These are phyloP conservation scores for Fusarium mundagurra DNA, from an alignment of 2,329 filamentous ascomycete genomes.

Conservation along the genomic window DNA sequence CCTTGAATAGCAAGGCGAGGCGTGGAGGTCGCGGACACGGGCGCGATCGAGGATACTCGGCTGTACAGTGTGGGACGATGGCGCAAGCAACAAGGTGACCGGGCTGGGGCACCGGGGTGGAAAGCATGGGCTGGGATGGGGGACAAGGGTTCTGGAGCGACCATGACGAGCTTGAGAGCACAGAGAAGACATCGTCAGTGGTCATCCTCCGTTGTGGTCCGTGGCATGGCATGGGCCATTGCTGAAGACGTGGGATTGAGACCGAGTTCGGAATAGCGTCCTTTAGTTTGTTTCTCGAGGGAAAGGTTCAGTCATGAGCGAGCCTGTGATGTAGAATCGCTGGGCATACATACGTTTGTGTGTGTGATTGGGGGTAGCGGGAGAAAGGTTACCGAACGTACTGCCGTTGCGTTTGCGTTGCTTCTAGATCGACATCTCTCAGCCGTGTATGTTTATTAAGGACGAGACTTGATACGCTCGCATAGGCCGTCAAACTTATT, in stretches of 20 bases:
- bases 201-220: slow-evolving; percentile 33
- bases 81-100: slow-evolving; percentile 42
- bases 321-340: slow-evolving; percentile 8
- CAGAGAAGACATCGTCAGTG: slow-evolving; percentile 33
- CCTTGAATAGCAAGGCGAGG: slow-evolving; percentile 41
- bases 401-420: neutral
- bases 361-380: slow-evolving; percentile 1
- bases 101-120: slow-evolving; percentile 38
- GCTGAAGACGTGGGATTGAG: slow-evolving; percentile 37
- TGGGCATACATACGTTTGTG: slow-evolving; percentile 1
- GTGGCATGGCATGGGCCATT: slow-evolving; percentile 32
- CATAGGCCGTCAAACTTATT: neutral
- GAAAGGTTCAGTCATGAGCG: slow-evolving; percentile 14
- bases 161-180: slow-evolving; percentile 38
- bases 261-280: slow-evolving; percentile 31
- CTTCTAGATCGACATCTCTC: neutral
- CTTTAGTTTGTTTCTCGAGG: slow-evolving; percentile 8
- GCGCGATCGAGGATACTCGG: slow-evolving; percentile 43
- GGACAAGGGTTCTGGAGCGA: slow-evolving; percentile 38
- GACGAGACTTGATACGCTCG: slow-evolving; percentile 14
- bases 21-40: slow-evolving; percentile 42
- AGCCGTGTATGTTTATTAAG: neutral
- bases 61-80: slow-evolving; percentile 47
- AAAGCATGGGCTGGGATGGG: slow-evolving; percentile 36
- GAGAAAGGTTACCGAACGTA: neutral